Base-by-base conservation (phyloP, 176 grass and related monocot species). In the Oryza meridionalis region DNA sequence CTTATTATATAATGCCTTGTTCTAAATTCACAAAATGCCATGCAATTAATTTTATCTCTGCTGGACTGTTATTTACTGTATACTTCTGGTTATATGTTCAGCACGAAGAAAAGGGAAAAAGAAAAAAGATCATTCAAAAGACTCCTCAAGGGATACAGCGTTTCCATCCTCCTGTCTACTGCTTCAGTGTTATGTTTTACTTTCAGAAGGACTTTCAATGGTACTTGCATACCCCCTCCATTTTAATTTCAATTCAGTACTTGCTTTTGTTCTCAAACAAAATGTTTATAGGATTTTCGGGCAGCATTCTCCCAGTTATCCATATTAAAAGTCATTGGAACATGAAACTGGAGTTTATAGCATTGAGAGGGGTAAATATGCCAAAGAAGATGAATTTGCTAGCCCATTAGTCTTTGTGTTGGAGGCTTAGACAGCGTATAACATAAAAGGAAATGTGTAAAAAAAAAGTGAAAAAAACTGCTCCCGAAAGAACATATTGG, bases 151-250 rank as follows among this genome's bases (percentile, higher is more conserved):
- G 72, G 96, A 95, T 71, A 67, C 62, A 35, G 3, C 84, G 62
- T 87, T 94, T 88, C 80, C 96, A 16, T 86, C 96, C 14, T 90
- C 87, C 73, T 86, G 88, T 64, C 85, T 98, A 70, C 87, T 98
- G 70, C 89, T 94, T 75, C 93, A 94, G 40, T 95, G 96, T 75
- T 94, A 98, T 87, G 90, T 95, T 76, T 92, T 91, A 44, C 84
- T 98, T 69, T 95, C 90, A 72, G 96, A 98, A 90, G 96, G 96
- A 79, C 88, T 98, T 47, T 87, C 96, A 8, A 98, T 95, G 96
- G 96, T 98, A 91, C 32, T 61, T 21, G 2, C 21, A n/a, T 22
- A 61, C 51, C 2, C 5, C 4, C 17, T 55, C 51, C 21, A 17
- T n/a, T 61, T 61, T 61, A n/a, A 61, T 61, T 7, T 61, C 55